phyloP scores from a whole-genome alignment of 495 filamentous ascomycete species.

The Hypoxylon lenormandii region DNA sequence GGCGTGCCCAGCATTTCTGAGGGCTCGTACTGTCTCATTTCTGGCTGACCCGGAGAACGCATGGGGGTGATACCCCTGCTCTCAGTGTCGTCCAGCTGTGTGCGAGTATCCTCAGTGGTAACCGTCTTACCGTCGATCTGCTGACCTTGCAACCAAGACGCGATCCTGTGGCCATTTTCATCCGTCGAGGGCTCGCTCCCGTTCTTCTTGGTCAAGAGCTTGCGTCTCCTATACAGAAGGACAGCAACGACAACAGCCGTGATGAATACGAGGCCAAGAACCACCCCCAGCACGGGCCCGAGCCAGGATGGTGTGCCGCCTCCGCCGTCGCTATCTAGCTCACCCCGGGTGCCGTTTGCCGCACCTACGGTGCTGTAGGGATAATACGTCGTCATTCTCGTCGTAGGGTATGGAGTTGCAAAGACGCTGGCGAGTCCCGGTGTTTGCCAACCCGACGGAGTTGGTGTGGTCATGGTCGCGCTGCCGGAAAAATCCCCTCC shows the following conservation, averaged over 20 bases:
- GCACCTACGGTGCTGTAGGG: constrained; percentile 64
- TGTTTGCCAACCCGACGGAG: constrained; percentile 65
- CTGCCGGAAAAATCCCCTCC: constrained; percentile 72
- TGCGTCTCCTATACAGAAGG: constrained; percentile 68
- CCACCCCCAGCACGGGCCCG: constrained; percentile 73
- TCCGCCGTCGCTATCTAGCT: constrained; percentile 5
- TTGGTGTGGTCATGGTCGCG: constrained; percentile 65
- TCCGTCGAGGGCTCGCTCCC: constrained; percentile 60
- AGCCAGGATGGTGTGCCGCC: constrained; percentile 69
- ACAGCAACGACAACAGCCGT: constrained; percentile 64
- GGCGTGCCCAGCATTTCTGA: constrained; percentile 57
- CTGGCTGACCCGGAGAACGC: constrained; percentile 14
- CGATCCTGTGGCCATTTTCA: constrained; percentile 55
- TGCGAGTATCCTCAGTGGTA: constrained; percentile 59
- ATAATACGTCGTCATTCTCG: constrained; percentile 68
- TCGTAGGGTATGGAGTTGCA: constrained; percentile 64
- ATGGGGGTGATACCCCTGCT: constrained; percentile 42
- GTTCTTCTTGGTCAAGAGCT: constrained; percentile 48
- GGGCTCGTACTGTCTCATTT: constrained; percentile 20
- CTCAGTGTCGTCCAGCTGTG: constrained; percentile 47
- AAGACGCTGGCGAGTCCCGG: constrained; percentile 67
- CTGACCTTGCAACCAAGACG: constrained; percentile 60
- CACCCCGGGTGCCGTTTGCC: constrained; percentile 52
- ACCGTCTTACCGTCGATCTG: constrained; percentile 59
- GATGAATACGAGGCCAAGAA: constrained; percentile 71